Evolutionary conservation across 75 land plant genomes (phyloP).

Genomic region (Sequoia sempervirens): DNA sequence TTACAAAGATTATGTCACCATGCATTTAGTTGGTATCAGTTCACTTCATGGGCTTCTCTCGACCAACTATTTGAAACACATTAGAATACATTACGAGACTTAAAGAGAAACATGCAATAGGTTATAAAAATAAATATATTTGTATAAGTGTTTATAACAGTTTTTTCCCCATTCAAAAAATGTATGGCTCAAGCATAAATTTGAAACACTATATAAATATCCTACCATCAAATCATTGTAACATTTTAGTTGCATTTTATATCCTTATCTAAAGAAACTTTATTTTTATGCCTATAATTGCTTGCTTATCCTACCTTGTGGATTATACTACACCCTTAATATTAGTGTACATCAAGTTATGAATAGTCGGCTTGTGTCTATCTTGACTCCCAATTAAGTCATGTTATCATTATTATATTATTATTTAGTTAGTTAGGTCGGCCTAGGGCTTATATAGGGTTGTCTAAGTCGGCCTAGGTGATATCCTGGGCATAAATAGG

Average conservation of each 20-base stretch:
- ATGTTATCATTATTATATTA: too few relatives aligned
- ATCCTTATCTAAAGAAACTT: neutral
- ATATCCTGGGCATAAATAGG: too few relatives aligned
- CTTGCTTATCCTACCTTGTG: neutral
- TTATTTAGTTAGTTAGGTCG: too few relatives aligned
- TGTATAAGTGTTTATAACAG: neutral
- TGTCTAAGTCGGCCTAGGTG: too few relatives aligned
- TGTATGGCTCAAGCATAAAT: neutral
- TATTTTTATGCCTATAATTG: neutral
- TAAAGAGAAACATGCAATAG: neutral
- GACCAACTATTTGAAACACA: neutral
- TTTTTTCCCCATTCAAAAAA: neutral
- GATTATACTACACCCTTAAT: neutral
- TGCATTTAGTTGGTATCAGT: neutral
- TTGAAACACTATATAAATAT: neutral
- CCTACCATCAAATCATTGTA: neutral
- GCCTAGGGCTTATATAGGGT: too few relatives aligned
- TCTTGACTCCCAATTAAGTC: too few relatives aligned
- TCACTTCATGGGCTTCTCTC: neutral
- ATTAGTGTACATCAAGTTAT: too few relatives aligned
- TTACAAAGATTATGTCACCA: neutral
- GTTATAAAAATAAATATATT: neutral
- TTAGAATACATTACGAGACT: neutral
- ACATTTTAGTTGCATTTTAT: neutral
- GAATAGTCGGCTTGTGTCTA: too few relatives aligned